Conservation (phyloP, 176 grass and related monocot species). For the Phyllostachys edulis region DNA sequence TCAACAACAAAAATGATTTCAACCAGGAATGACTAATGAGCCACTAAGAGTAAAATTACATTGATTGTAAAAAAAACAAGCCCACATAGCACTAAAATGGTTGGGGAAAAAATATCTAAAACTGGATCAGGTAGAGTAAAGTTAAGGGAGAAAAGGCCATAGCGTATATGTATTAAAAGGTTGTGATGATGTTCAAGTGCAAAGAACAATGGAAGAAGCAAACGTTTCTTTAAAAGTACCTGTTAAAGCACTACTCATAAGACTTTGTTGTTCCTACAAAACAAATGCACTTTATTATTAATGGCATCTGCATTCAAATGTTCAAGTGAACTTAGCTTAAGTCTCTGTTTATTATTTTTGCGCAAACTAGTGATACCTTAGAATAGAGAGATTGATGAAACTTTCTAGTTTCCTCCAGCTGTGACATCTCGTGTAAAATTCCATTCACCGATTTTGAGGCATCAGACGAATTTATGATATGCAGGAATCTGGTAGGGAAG, state of each 20-base stretch:
- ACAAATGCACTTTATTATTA: constrained; percentile 23
- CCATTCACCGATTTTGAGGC: constrained; percentile 60
- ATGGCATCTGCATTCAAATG: constrained; percentile 18
- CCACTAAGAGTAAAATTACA: neutral
- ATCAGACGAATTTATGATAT: constrained; percentile 65
- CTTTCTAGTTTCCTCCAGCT: constrained; percentile 95
- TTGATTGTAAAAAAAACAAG: neutral
- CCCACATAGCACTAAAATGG: neutral
- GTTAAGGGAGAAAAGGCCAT: neutral
- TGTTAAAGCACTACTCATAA: constrained; percentile 36
- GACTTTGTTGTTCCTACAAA: constrained; percentile 56
- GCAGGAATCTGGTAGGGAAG: constrained; percentile 62
- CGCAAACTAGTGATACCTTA: constrained; percentile 54
- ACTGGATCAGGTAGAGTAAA: neutral
- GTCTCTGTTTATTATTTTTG: neutral
- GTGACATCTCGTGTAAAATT: constrained; percentile 84
- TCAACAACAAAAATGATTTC: neutral
- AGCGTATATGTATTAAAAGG: neutral
- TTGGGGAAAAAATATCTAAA: neutral
- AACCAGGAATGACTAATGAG: constrained; percentile 9
- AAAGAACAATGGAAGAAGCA: constrained; percentile 29
- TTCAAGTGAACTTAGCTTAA: neutral
- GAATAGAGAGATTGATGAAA: constrained; percentile 85
- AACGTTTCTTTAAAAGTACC: constrained; percentile 47
- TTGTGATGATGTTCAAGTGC: constrained; percentile 15